Evolutionary conservation across 202 grass and related monocot species (phyloP).

Genomic region (Setaria italica): DNA sequence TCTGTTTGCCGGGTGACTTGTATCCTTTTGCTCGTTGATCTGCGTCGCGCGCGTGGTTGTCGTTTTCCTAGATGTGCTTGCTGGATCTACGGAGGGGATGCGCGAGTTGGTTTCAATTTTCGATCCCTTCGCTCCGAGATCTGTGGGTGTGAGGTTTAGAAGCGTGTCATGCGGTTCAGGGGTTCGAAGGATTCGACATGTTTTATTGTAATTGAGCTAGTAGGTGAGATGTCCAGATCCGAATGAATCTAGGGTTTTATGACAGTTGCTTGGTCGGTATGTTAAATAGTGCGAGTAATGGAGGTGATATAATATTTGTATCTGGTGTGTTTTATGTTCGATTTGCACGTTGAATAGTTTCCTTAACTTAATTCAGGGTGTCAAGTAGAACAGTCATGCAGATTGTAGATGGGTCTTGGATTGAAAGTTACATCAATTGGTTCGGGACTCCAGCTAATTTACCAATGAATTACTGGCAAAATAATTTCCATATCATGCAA

Average conservation of each 20-base stretch:
- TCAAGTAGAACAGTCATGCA: background rate
- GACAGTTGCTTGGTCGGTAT: background rate
- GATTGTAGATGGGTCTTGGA: background rate
- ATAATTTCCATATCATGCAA: background rate
- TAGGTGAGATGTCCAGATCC: constrained; percentile 47
- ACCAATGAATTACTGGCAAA: background rate
- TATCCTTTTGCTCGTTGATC: background rate
- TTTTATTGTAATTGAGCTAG: background rate
- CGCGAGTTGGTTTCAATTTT: background rate
- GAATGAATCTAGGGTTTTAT: background rate
- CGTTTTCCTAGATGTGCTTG: background rate
- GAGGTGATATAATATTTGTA: background rate
- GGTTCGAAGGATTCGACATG: background rate
- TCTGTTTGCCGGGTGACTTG: background rate
- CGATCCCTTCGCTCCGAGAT: background rate
- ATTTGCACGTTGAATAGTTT: background rate
- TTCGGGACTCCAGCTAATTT: background rate
- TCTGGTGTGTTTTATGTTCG: background rate
- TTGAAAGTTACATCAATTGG: background rate
- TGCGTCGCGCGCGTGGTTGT: background rate
- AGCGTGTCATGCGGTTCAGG: background rate
- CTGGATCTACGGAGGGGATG: background rate
- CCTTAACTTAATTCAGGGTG: background rate
- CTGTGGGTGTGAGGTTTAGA: background rate
- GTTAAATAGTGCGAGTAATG: background rate